phyloP scores from a whole-genome alignment of 2,329 filamentous ascomycete species.

The Fusarium musae region DNA sequence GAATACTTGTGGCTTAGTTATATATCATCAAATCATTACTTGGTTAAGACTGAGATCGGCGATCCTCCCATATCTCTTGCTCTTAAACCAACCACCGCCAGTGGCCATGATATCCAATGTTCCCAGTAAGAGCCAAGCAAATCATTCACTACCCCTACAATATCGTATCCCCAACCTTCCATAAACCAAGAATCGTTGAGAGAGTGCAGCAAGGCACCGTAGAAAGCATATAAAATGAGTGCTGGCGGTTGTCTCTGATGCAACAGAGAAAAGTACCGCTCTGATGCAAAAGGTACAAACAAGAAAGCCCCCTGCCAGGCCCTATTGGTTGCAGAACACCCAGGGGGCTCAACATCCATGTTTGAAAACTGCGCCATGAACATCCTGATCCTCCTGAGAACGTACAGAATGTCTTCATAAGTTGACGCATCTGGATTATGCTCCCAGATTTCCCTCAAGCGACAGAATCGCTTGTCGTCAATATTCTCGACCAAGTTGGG shows the following conservation, averaged over 20 bases:
- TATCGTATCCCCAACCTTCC: slow-evolving; percentile 16
- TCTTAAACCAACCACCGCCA: not conserved
- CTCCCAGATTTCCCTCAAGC: not conserved
- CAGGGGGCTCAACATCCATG: not conserved
- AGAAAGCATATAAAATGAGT: not conserved
- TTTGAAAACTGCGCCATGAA: slow-evolving; percentile 1
- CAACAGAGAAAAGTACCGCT: not conserved
- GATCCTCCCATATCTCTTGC: not conserved
- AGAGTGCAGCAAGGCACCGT: slow-evolving; percentile 1
- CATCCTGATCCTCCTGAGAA: not conserved
- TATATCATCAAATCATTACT: not conserved
- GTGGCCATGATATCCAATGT: slow-evolving; percentile 13
- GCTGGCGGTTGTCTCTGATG: slow-evolving; percentile 6
- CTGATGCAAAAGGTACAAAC: not conserved
- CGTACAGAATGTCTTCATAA: not conserved
- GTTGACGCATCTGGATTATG: not conserved
- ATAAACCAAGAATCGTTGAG: slow-evolving; percentile 4
- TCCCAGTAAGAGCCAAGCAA: slow-evolving; percentile 5
- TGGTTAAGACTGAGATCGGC: too few species aligned
- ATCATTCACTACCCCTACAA: slow-evolving; percentile 1
- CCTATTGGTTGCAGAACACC: not conserved
- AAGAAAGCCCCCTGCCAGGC: not conserved
- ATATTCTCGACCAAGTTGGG: not conserved
- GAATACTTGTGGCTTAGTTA: not conserved
- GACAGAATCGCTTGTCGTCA: not conserved